Percentiles rank a stretch among this genome's conserved stretches.
Evolutionary conservation across 2,329 filamentous ascomycete genomes (phyloP).

Genomic region (Botrytis squamosa): DNA sequence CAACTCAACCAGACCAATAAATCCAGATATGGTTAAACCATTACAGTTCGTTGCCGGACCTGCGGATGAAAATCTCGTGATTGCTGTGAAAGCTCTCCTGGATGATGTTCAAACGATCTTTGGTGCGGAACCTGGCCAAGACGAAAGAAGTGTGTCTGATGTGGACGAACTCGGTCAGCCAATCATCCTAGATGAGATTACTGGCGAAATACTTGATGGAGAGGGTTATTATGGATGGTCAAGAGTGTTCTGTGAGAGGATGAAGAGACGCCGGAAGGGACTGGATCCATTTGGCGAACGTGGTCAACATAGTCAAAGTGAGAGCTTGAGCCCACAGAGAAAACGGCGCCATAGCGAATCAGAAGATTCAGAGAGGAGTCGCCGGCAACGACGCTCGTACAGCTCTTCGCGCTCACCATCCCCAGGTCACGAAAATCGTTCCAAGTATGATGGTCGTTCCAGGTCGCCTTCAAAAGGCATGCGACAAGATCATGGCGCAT

Average conservation of each 20-base stretch:
- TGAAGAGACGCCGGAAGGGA: constrained; percentile 58
- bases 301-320: constrained; percentile 28
- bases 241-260: constrained; percentile 73
- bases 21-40: constrained; percentile 67
- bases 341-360: constrained; percentile 37
- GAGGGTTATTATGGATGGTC: constrained; percentile 92
- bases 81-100: constrained; percentile 69
- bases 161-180: constrained; percentile 75
- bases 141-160: constrained; percentile 54
- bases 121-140: constrained; percentile 49
- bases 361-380: constrained; percentile 28
- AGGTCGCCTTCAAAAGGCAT: constrained; percentile 29
- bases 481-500: constrained; percentile 19
- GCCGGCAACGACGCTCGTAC: constrained; percentile 35
- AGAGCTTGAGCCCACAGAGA: constrained; percentile 33
- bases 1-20: constrained; percentile 73
- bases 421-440: constrained; percentile 25
- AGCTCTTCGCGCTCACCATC: constrained; percentile 35
- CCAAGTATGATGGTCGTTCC: constrained; percentile 21
- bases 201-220: constrained; percentile 58
- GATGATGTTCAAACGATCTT: constrained; percentile 69
- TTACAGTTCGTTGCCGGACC: constrained; percentile 68
- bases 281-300: constrained; percentile 24
- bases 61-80: constrained; percentile 63
- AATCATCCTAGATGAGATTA: constrained; percentile 63